Evolutionary conservation across 1,284 basidiomycete species (phyloP), one percentile per base, ranked within the genome.

Genomic region (Moniliella sp.): DNA sequence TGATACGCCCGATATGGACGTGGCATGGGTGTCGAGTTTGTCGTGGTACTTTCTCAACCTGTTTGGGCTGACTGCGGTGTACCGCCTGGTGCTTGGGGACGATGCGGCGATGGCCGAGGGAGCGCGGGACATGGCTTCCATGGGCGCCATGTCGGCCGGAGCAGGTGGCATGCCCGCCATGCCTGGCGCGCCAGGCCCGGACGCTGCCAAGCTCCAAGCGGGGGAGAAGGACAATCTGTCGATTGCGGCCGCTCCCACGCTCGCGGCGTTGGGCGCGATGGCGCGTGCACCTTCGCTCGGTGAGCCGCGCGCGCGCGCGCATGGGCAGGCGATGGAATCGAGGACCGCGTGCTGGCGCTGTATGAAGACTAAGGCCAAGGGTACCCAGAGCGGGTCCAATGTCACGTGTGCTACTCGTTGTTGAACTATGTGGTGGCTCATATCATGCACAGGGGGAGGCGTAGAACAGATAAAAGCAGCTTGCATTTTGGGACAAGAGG

Each of bases 11-110:
- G 88, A 97, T 61, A 81, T 99, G 74, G 83, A 94, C 60, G 86
- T 94, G 12, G 73, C 80, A 63, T 99, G 91, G 88, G 91, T 97
- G 18, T 94, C 88, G 9, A 91, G 86, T 7, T 68, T 97, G 37
- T 88, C 82, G 17, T 97, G 91, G 91, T 99, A 97, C 65, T 97
- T 99, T 64, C 72, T 97, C 49, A 94, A 93, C 66, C 79, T 94
- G 61, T 97, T 97, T 59, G 91, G 91, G 33, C 66, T 97, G 37
- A 94, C 93, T 55, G 84, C 86, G 11, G 65, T 97, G 9, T 94
- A 93, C 67, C 76, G 78, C 37, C 73, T 94, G 34, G 72, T 97
- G 33, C 74, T 97, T 36, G 91, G 91, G 5, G 72, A 72, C 30
- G 81, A 11, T 18, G 16, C 19, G 31, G 9, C 31, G 54, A 55